phyloP scores from a whole-genome alignment of 768 basidiomycete genomes.

The Auriscalpium vulgare region DNA sequence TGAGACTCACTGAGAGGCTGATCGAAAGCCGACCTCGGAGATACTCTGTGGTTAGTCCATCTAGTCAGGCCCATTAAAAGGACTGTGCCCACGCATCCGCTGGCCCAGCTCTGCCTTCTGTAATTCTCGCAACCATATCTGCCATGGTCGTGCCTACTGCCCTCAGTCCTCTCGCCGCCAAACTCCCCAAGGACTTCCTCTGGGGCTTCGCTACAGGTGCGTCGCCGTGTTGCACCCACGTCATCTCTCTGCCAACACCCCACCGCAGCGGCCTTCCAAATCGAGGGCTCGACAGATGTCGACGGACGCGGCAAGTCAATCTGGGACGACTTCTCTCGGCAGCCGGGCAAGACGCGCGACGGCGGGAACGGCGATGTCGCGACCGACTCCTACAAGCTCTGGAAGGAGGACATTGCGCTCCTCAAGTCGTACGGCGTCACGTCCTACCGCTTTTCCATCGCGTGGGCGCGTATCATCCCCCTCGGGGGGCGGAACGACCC shows the following conservation, averaged over 20 bases:
- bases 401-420: conserved; percentile 59
- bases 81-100: too few relatives aligned
- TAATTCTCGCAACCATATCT: too few relatives aligned
- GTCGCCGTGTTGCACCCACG: conserved; percentile 10
- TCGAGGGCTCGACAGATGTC: conserved; percentile 56
- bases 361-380: conserved; percentile 62
- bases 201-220: conserved; percentile 67
- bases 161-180: conserved; percentile 13
- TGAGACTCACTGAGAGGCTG: too few relatives aligned
- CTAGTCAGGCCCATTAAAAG: too few relatives aligned
- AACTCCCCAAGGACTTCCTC: conserved; percentile 51
- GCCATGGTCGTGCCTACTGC: too few relatives aligned
- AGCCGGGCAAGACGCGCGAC: conserved; percentile 62
- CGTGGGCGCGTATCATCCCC: conserved; percentile 73
- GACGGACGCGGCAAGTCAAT: conserved; percentile 62
- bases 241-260: background rate
- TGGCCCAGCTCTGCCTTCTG: too few relatives aligned
- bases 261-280: conserved; percentile 55
- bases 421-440: conserved; percentile 59
- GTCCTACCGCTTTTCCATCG: conserved; percentile 70
- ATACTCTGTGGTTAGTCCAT: too few relatives aligned
- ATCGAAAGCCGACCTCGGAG: too few relatives aligned
- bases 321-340: conserved; percentile 66
- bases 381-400: conserved; percentile 61
- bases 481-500: conserved; percentile 67